Percentiles rank a stretch among this genome's conserved stretches.
These are phyloP conservation scores for Gynostemma pentaphyllum DNA, from an alignment of 306 rosid species.

Conservation along the genomic window DNA sequence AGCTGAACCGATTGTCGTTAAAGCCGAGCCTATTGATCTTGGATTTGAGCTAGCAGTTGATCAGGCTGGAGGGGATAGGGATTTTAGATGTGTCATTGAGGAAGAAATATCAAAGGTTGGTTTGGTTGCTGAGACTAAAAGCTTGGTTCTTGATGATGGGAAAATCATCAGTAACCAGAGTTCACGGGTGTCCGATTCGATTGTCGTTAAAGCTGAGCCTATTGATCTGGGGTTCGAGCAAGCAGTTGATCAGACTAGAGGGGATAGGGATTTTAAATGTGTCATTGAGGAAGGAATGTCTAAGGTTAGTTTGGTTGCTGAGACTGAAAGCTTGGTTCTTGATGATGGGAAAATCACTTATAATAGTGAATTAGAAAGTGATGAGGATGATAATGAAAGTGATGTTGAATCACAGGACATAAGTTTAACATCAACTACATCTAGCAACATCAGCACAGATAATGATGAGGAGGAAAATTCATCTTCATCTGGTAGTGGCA, in stretches of 20 bases:
- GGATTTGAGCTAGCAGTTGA: slow-evolving; percentile 4
- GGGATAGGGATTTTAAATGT: slow-evolving; percentile 14
- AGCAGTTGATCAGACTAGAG: too few species aligned
- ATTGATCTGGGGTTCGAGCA: too few species aligned
- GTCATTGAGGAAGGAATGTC: slow-evolving; percentile 32
- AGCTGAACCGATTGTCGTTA: slow-evolving; percentile 6
- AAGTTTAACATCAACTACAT: slow-evolving; percentile 20
- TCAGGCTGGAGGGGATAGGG: slow-evolving; percentile 14
- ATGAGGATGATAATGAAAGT: slow-evolving; percentile 18
- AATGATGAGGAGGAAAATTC: slow-evolving; percentile 7
- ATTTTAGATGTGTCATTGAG: slow-evolving; percentile 22
- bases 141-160: slow-evolving; percentile 12
- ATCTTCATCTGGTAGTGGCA: slow-evolving; percentile 1
- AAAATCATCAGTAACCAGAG: too few species aligned
- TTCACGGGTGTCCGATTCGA: too few species aligned
- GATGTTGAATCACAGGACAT: slow-evolving; percentile 32
- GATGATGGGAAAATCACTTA: slow-evolving; percentile 12
- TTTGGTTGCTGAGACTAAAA: slow-evolving; percentile 18
- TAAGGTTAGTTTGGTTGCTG: slow-evolving; percentile 36
- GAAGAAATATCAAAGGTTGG: slow-evolving; percentile 39
- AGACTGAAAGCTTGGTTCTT: slow-evolving; percentile 5
- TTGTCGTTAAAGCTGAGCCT: too few species aligned
- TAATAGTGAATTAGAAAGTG: slow-evolving; percentile 9
- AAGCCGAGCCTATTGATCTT: background rate
- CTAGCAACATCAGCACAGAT: slow-evolving; percentile 11